Conservation (phyloP, 208 protist genomes). For the Trypanosoma scelopori region DNA sequence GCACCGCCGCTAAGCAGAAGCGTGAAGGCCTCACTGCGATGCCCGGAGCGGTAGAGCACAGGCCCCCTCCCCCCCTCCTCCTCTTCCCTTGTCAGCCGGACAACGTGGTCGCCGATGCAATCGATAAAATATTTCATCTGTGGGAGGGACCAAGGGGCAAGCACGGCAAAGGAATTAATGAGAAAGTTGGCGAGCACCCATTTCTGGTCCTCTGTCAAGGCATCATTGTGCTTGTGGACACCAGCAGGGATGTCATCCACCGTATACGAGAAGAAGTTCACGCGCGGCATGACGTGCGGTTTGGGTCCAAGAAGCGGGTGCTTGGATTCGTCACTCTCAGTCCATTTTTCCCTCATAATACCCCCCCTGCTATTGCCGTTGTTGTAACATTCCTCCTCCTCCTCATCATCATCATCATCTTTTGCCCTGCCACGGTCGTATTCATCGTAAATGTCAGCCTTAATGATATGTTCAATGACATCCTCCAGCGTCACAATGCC, state of each 20-base stretch:
- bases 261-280: slow-evolving; percentile 81
- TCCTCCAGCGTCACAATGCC: slow-evolving; percentile 84
- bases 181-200: slow-evolving; percentile 69
- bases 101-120: slow-evolving; percentile 45
- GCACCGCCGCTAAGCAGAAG: slow-evolving; percentile 69
- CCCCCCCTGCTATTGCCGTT: too few relatives aligned
- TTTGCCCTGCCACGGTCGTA: slow-evolving; percentile 27
- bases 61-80: slow-evolving; percentile 10
- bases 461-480: slow-evolving; percentile 74
- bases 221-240: background rate
- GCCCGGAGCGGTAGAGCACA: slow-evolving; percentile 47
- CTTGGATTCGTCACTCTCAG: background rate
- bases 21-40: slow-evolving; percentile 46
- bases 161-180: slow-evolving; percentile 48
- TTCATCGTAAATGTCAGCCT: slow-evolving; percentile 79
- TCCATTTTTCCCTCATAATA: slow-evolving; percentile 19
- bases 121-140: slow-evolving; percentile 64
- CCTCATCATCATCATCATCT: background rate
- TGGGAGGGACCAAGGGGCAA: slow-evolving; percentile 59
- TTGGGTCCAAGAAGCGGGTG: background rate
- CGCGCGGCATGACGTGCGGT: slow-evolving; percentile 30
- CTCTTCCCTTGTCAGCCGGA: slow-evolving; percentile 18
- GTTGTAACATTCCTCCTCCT: slow-evolving; percentile 1
- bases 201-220: slow-evolving; percentile 59
- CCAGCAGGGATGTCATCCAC: slow-evolving; percentile 3